phyloP scores from a whole-genome alignment of 2,329 filamentous ascomycete genomes.

The Fusarium nisikadoi region DNA sequence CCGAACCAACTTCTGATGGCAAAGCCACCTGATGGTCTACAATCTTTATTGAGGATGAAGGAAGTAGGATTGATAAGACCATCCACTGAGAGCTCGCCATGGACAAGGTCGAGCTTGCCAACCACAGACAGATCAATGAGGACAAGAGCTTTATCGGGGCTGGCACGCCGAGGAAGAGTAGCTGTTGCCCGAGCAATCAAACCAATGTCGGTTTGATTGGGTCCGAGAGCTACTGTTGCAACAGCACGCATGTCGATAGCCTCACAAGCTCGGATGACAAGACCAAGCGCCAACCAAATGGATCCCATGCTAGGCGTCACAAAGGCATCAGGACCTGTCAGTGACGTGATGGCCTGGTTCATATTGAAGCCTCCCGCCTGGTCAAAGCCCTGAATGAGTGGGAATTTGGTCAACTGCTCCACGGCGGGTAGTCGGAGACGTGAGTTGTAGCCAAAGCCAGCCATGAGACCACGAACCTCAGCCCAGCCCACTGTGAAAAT shows the following conservation, averaged over 20 bases:
- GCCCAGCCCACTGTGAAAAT: not conserved
- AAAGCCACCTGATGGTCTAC: rapidly evolving
- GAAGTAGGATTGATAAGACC: not conserved
- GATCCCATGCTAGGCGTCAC: not conserved
- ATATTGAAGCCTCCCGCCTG: rapidly evolving
- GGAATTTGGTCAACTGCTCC: not conserved
- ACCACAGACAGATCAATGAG: not conserved
- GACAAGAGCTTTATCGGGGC: not conserved
- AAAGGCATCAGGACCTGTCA: rapidly evolving
- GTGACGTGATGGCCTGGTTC: rapidly evolving
- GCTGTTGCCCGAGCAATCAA: not conserved
- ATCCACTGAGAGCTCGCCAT: not conserved
- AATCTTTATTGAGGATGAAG: not conserved
- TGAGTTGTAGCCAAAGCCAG: not conserved
- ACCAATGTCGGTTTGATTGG: not conserved
- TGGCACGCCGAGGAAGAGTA: not conserved
- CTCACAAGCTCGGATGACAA: not conserved
- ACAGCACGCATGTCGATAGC: not conserved
- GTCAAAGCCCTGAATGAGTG: rapidly evolving
- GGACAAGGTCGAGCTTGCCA: not conserved
- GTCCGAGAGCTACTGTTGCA: rapidly evolving
- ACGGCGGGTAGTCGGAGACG: not conserved
- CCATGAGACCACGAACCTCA: not conserved
- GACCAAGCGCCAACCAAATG: not conserved
- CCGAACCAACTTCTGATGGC: not conserved